Evolutionary conservation across 2,329 filamentous ascomycete species (phyloP).

Genomic region (Cladosporium sp.): DNA sequence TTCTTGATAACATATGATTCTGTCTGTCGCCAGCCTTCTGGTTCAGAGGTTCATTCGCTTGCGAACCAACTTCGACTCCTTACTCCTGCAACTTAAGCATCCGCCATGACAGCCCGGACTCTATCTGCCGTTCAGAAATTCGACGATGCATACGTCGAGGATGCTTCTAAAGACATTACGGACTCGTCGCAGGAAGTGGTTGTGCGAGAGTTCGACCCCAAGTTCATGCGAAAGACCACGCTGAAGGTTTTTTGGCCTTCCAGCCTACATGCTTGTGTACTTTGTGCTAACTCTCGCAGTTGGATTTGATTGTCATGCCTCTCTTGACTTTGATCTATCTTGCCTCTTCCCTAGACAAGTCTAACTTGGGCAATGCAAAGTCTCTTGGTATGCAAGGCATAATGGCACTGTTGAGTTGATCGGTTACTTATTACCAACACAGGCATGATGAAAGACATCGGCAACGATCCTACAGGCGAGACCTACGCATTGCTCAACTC

Average conservation of each 20-base stretch:
- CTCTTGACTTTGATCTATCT: constrained; percentile 21
- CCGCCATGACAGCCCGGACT: constrained; percentile 15
- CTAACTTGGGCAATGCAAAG: constrained; percentile 33
- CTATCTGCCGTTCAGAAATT: constrained; percentile 20
- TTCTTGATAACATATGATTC: neutral
- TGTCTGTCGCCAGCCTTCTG: neutral
- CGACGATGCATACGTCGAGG: constrained; percentile 14
- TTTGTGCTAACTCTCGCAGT: constrained; percentile 10
- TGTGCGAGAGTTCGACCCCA: constrained; percentile 21
- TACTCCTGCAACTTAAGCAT: constrained; percentile 13
- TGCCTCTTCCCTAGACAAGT: constrained; percentile 47
- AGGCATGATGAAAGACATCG: constrained; percentile 21
- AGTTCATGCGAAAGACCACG: constrained; percentile 21
- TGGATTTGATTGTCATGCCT: constrained; percentile 22
- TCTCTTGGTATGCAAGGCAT: constrained; percentile 1
- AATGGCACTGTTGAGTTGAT: no score
- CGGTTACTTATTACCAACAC: no score
- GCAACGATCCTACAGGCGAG: constrained; percentile 19
- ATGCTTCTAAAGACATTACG: neutral
- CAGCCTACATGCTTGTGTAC: neutral
- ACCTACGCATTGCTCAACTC: constrained; percentile 21
- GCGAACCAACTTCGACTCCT: neutral
- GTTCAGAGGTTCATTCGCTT: neutral
- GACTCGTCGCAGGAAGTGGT: constrained; percentile 9
- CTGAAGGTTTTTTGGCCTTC: constrained; percentile 10